A percentile compares a stretch with the other conserved stretches of the same genome.
These are phyloP conservation scores for Chondrus crispus DNA, from an alignment of 23 red algal genomes.

Conservation along the genomic window DNA sequence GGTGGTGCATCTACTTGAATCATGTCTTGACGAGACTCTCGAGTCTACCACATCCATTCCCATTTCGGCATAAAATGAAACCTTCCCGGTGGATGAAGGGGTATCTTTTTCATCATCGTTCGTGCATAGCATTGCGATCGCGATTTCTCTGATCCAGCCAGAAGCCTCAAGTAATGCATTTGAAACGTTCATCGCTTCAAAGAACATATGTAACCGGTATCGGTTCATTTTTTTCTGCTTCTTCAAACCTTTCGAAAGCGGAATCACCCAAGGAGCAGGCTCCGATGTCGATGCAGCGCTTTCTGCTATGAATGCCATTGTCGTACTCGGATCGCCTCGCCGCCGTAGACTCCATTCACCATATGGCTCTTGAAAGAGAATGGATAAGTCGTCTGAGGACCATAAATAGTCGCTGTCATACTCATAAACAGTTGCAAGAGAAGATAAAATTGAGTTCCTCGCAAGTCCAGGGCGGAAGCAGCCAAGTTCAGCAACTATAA, in stretches of 20 bases:
- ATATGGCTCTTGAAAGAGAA: conserved; percentile 11
- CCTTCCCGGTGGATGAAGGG: background rate
- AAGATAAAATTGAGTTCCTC: conserved; percentile 10
- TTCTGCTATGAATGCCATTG: background rate
- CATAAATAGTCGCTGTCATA: conserved; percentile 19
- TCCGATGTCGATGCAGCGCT: background rate
- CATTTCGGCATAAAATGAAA: background rate
- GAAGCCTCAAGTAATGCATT: conserved; percentile 28
- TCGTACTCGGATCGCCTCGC: background rate
- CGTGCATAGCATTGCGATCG: background rate
- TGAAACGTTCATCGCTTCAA: conserved; percentile 43
- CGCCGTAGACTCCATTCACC: conserved; percentile 9
- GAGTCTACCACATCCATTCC: background rate
- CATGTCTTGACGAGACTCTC: background rate
- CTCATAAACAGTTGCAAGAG: conserved; percentile 51
- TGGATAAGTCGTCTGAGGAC: background rate
- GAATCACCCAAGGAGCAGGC: background rate
- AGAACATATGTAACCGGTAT: conserved; percentile 36
- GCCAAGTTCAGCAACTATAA: conserved; percentile 37
- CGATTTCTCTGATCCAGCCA: conserved; percentile 51
- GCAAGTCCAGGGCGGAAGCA: background rate
- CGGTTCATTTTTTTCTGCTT: background rate
- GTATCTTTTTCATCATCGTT: background rate
- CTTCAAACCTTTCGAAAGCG: background rate
- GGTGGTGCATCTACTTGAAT: background rate